Conservation (phyloP, 371 early-diverging fungal genomes). For the Haplosporangium sp. region DNA sequence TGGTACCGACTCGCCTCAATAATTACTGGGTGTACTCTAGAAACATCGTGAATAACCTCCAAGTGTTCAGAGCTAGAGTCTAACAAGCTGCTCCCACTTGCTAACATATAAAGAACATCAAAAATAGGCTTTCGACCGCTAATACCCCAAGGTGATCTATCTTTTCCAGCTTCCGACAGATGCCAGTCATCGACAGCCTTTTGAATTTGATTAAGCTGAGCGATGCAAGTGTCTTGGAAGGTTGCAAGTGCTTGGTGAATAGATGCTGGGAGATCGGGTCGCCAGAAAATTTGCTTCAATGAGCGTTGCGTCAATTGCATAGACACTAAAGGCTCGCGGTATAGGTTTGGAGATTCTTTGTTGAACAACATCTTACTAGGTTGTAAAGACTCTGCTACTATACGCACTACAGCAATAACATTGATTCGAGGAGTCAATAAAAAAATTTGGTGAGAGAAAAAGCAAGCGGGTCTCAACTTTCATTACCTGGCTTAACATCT, state of each 20-base stretch:
- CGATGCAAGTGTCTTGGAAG: slow-evolving; percentile 22
- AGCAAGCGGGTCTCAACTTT: neutral
- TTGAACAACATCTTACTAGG: slow-evolving; percentile 60
- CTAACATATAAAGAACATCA: slow-evolving; percentile 43
- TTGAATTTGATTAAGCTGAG: slow-evolving; percentile 20
- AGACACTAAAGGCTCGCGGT: slow-evolving; percentile 62
- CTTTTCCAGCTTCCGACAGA: neutral
- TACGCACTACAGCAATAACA: slow-evolving; percentile 10
- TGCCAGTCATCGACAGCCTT: slow-evolving; percentile 25
- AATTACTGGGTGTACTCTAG: slow-evolving; percentile 34
- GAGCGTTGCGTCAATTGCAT: slow-evolving; percentile 60
- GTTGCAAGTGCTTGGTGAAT: slow-evolving; percentile 1
- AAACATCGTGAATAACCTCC: slow-evolving; percentile 22
- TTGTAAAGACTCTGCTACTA: slow-evolving; percentile 51
- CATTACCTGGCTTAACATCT: slow-evolving; percentile 32
- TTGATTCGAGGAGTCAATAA: neutral
- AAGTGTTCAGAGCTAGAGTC: neutral
- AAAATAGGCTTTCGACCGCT: slow-evolving; percentile 47
- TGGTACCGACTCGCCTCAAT: slow-evolving; percentile 20
- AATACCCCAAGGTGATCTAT: slow-evolving; percentile 50
- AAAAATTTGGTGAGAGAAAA: neutral
- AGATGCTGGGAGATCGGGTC: slow-evolving; percentile 10
- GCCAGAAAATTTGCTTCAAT: slow-evolving; percentile 32
- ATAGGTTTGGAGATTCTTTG: slow-evolving; percentile 63
- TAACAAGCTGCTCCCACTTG: slow-evolving; percentile 28